Evolutionary conservation across 441 rosid species (phyloP).

Genomic region (Mallotus japonicus): DNA sequence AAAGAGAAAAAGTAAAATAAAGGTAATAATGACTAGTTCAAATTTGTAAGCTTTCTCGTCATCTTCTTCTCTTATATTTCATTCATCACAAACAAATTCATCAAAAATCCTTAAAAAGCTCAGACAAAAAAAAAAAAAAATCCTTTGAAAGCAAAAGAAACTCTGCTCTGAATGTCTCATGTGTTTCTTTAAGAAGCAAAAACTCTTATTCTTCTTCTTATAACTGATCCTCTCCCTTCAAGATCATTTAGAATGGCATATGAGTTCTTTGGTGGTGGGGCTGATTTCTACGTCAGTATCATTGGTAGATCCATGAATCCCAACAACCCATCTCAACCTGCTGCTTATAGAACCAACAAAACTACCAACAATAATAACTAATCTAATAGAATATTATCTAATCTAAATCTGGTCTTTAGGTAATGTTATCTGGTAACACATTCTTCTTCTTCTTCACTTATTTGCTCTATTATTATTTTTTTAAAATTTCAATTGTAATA

Average conservation of each 20-base stretch:
- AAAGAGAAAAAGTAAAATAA: neutral
- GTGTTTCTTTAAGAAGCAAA: conserved; percentile 35
- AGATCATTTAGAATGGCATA: conserved; percentile 50
- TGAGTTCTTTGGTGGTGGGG: conserved; percentile 67
- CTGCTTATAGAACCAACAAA: too few relatives aligned
- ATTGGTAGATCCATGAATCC: conserved; percentile 51
- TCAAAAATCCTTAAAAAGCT: conserved; percentile 7
- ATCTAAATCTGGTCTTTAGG: too few relatives aligned
- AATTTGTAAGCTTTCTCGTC: conserved; percentile 17
- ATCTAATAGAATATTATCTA: too few relatives aligned
- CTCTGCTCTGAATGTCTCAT: conserved; percentile 20
- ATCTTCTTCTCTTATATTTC: conserved; percentile 17
- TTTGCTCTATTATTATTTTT: too few relatives aligned
- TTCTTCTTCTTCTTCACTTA: too few relatives aligned
- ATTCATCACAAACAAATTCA: conserved; percentile 34
- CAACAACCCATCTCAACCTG: too few relatives aligned
- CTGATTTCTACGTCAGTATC: conserved; percentile 50
- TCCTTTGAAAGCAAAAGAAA: neutral
- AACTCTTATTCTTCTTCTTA: conserved; percentile 3
- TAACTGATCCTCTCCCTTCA: conserved; percentile 6
- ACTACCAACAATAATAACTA: too few relatives aligned
- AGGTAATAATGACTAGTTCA: conserved; percentile 23
- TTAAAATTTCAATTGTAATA: too few relatives aligned
- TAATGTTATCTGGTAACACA: too few relatives aligned
- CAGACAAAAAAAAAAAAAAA: too few relatives aligned